These are phyloP conservation scores for Sugiyamaella smithiae DNA, from an alignment of 805 yeast species.

Conservation along the genomic window DNA sequence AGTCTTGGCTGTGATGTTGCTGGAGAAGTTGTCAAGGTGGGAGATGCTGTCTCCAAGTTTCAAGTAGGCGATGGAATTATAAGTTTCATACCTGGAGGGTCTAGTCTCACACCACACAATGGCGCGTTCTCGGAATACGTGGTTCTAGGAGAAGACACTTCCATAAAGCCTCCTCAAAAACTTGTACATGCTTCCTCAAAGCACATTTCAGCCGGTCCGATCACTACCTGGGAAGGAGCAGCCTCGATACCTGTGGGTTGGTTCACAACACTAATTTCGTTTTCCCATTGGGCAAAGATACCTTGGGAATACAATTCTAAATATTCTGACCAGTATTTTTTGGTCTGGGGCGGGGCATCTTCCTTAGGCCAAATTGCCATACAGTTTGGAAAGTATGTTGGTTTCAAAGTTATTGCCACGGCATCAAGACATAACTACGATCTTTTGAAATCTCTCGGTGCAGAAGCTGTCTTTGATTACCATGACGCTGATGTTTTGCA, in stretches of 20 bases:
- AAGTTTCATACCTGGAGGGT: conserved; percentile 54
- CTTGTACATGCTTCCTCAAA: conserved; percentile 25
- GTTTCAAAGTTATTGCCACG: conserved; percentile 47
- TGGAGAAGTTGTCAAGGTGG: conserved; percentile 13
- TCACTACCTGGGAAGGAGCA: conserved; percentile 61
- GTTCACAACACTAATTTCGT: conserved; percentile 47
- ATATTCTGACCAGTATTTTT: conserved; percentile 20
- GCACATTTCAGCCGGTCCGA: conserved; percentile 37
- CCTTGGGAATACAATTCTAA: conserved; percentile 32
- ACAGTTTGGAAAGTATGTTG: conserved; percentile 55
- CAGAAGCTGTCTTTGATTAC: conserved; percentile 48
- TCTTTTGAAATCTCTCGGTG: conserved; percentile 46
- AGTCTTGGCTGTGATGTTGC: conserved; percentile 15
- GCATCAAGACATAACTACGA: conserved; percentile 49
- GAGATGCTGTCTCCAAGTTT: conserved; percentile 26
- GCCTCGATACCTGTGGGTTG: conserved; percentile 55
- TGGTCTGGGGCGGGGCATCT: conserved; percentile 52
- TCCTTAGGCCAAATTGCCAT: conserved; percentile 57
- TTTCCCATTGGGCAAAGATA: conserved; percentile 31
- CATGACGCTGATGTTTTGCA: conserved; percentile 45
- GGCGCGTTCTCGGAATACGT: conserved; percentile 64
- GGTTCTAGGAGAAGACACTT: conserved; percentile 37
- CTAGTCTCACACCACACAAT: conserved; percentile 38
- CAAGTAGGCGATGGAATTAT: conserved; percentile 57
- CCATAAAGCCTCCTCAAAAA: conserved; percentile 31